Conservation (phyloP, 805 yeast species). For the Kazachstania taianensis region DNA sequence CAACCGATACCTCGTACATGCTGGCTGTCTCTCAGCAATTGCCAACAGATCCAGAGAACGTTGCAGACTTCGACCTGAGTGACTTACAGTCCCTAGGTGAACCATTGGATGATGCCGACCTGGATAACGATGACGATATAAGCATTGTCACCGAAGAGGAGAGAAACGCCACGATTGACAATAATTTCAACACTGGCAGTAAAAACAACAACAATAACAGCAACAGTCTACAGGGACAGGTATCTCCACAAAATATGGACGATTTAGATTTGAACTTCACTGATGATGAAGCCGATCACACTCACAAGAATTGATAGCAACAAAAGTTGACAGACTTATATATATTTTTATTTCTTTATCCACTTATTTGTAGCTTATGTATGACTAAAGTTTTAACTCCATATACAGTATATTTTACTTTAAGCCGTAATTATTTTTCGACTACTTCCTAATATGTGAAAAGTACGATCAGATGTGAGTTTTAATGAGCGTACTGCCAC, state of each 20-base stretch:
- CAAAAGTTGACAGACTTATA: too few species aligned
- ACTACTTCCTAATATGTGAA: too few species aligned
- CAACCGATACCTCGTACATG: conserved; percentile 90
- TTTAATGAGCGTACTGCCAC: too few species aligned
- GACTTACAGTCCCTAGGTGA: conserved; percentile 39
- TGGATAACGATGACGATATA: conserved; percentile 26
- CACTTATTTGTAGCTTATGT: too few species aligned
- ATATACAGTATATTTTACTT: too few species aligned
- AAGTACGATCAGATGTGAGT: too few species aligned
- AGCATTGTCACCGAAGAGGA: conserved; percentile 15
- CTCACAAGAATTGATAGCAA: not conserved
- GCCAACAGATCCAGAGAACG: conserved; percentile 67
- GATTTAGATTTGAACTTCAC: conserved; percentile 25
- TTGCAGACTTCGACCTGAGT: conserved; percentile 56
- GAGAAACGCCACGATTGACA: not conserved
- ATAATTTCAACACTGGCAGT: not conserved
- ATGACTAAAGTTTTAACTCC: too few species aligned
- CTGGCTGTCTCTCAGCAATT: conserved; percentile 90
- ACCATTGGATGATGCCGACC: conserved; percentile 31
- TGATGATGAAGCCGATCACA: conserved; percentile 19
- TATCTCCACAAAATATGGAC: not conserved
- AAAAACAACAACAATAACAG: not conserved
- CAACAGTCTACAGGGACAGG: conserved; percentile 2
- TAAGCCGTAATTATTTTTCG: too few species aligned
- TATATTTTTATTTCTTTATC: too few species aligned